These are phyloP conservation scores for Magnusiomyces clavatus DNA, from an alignment of 1,139 yeast species.

Conservation along the genomic window DNA sequence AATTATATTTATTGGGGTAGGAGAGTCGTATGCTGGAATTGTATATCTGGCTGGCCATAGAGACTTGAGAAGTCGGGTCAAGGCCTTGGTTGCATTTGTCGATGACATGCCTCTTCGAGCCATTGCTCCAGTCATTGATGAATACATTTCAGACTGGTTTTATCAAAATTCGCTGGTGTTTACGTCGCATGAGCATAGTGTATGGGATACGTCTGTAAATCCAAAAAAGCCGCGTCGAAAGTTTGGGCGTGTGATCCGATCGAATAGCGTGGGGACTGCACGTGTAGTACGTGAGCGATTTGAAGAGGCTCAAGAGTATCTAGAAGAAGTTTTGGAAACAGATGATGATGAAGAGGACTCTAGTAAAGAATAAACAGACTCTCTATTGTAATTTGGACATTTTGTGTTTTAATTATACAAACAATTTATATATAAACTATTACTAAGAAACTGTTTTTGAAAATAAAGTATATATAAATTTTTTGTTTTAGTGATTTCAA, in stretches of 20 bases:
- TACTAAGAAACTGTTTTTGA: too few relatives aligned
- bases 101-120: conserved; percentile 63
- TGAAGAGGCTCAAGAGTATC: conserved; percentile 78
- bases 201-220: conserved; percentile 57
- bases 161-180: conserved; percentile 79
- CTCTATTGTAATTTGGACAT: too few relatives aligned
- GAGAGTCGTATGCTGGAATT: conserved; percentile 81
- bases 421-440: too few relatives aligned
- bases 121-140: conserved; percentile 80
- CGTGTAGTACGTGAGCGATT: conserved; percentile 74
- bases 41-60: conserved; percentile 86
- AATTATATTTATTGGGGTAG: conserved; percentile 77
- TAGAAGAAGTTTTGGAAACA: conserved; percentile 60
- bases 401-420: too few relatives aligned
- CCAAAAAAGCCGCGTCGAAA: conserved; percentile 77
- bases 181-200: conserved; percentile 62
- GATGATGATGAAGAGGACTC: conserved; percentile 17
- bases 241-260: conserved; percentile 78
- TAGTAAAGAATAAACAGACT: neutral
- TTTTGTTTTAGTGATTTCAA: too few relatives aligned
- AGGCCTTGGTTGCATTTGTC: conserved; percentile 65
- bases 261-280: conserved; percentile 60
- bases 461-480: too few relatives aligned
- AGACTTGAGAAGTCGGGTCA: conserved; percentile 53
- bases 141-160: conserved; percentile 85